Base-by-base conservation (phyloP, 1,139 yeast genomes). In the Kodamaea suecica region DNA sequence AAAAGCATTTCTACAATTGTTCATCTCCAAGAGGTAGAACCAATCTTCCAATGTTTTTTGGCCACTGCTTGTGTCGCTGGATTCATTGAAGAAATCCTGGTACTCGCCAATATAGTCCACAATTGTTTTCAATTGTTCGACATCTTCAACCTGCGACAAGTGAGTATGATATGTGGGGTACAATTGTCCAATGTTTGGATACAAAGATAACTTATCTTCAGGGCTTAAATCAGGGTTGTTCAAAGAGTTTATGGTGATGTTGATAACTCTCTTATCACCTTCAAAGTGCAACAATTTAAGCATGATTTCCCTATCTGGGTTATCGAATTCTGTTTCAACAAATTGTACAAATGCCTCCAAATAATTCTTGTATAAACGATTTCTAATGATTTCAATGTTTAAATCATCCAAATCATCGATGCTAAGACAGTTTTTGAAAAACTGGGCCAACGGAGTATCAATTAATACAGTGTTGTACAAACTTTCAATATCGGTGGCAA, bases 371-470 rank as follows among this genome's bases (percentile, higher is more conserved):
- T 84, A 92, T 39, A 94, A 75, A 52, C 82, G 82, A 66, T 92
- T 94, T 63, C 97, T 79, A 43, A 94, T 80, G 49, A 94, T 84
- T 61, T 94, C 99, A 53, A 94, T 90, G 63, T 94, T 92, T 55
- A 90, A 71, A 59, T 94, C 99, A 55, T 90, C 96, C 58, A 94
- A 75, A 60, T 92, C 97, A 49, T 87, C 94, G 6, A 94, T 95
- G n/a, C 87, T 76, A 42, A 94, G 71, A 57, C 95, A 86, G 55
- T 84, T 86, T 57, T 87, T 84, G 70, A 94, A 92, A 63, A 90
- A 94, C 29, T 96, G 95, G 0, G 98, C 97, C 55, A 94, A 74
- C 8, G 98, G 98, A 7, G 98, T 92, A 62, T 94, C 99, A 39
- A 92, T 84, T 45, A 94, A 72, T n/a, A 94, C 98, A 1, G 95